Conservation (phyloP, 2,329 filamentous ascomycete genomes). For the Colletotrichum orchidophilum region DNA sequence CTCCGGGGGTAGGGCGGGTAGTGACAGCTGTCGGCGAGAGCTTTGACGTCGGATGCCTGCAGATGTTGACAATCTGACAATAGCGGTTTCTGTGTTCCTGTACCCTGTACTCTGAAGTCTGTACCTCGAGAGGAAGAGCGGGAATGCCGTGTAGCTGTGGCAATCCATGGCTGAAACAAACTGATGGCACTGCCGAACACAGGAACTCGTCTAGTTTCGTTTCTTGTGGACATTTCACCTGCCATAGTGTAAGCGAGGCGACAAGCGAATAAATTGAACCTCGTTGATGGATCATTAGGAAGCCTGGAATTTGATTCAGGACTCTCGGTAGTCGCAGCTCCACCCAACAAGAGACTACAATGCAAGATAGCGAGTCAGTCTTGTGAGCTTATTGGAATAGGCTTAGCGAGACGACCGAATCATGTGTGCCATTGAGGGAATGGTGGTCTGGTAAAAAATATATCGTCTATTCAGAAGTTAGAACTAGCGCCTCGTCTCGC, state of each 20-base stretch:
- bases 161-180: conserved; percentile 21
- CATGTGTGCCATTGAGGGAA: not conserved
- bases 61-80: not conserved
- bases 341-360: not conserved
- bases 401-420: not conserved
- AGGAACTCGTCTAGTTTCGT: conserved; percentile 2
- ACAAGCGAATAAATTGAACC: not conserved
- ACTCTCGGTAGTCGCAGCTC: not conserved
- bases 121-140: not conserved
- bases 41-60: conserved; percentile 27
- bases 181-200: conserved; percentile 10
- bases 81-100: not conserved
- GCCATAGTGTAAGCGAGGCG: not conserved
- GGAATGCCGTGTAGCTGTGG: conserved; percentile 14
- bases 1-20: not conserved
- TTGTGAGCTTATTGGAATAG: not conserved
- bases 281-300: not conserved
- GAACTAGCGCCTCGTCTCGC: not conserved
- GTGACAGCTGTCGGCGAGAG: conserved; percentile 25
- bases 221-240: not conserved
- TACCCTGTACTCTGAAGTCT: not conserved
- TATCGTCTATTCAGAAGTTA: not conserved
- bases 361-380: not conserved
- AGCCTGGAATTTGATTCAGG: not conserved
- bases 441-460: not conserved